These are phyloP conservation scores for Penicillium longicatenatum DNA, from an alignment of 495 filamentous ascomycete genomes.

Conservation along the genomic window DNA sequence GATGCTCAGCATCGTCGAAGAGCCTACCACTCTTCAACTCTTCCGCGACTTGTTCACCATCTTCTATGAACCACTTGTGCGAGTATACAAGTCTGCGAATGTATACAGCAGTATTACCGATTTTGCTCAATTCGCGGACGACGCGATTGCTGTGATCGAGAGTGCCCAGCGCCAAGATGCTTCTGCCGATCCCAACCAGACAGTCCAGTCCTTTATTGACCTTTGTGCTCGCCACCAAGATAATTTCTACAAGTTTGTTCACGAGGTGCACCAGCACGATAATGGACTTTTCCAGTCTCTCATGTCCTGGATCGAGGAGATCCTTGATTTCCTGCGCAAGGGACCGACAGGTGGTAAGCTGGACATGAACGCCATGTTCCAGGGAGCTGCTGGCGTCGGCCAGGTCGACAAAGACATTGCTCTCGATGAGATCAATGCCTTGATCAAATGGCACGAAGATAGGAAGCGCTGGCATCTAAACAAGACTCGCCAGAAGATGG, in stretches of 20 bases:
- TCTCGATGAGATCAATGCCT: conserved; percentile 75
- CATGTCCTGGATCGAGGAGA: conserved; percentile 97
- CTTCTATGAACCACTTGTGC: conserved; percentile 95
- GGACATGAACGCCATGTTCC: conserved; percentile 92
- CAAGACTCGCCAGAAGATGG: conserved; percentile 99
- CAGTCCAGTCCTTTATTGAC: conserved; percentile 98
- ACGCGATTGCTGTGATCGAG: conserved; percentile 86
- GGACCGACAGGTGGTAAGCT: conserved; percentile 77
- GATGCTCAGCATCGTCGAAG: conserved; percentile 96
- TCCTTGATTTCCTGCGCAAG: conserved; percentile 87
- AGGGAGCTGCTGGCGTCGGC: conserved; percentile 67
- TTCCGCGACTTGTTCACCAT: conserved; percentile 97
- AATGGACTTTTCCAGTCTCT: conserved; percentile 93
- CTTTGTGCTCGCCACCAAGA: conserved; percentile 92
- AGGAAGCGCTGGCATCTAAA: conserved; percentile 96
- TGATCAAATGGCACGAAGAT: conserved; percentile 92
- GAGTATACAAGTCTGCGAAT: conserved; percentile 98
- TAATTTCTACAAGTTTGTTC: conserved; percentile 98
- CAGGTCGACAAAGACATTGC: conserved; percentile 69
- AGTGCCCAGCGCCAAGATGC: conserved; percentile 89
- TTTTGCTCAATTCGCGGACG: conserved; percentile 89
- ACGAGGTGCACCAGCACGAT: conserved; percentile 97
- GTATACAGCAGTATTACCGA: conserved; percentile 97
- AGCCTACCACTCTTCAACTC: conserved; percentile 87
- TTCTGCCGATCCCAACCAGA: conserved; percentile 94